phyloP scores from a whole-genome alignment of 768 basidiomycete genomes.

The Lactarius quietus region DNA sequence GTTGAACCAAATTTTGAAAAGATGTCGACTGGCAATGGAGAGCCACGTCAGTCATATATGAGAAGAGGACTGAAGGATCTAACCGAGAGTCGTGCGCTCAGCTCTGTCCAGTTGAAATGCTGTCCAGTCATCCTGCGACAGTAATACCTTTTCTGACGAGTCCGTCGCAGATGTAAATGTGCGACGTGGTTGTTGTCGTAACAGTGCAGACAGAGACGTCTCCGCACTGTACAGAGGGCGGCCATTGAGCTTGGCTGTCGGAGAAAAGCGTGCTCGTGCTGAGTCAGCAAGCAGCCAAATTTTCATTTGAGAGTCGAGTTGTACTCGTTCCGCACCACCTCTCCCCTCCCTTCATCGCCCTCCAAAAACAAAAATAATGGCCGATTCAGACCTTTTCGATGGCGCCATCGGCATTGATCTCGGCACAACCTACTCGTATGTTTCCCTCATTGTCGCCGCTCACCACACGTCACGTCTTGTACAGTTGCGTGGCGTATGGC shows the following conservation, averaged over 20 bases:
- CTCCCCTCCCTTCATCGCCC: constrained; percentile 26
- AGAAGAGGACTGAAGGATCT: constrained; percentile 27
- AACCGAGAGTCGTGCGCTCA: constrained; percentile 54
- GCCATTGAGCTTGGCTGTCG: constrained; percentile 18
- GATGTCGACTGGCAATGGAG: constrained; percentile 32
- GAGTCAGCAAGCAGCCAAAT: constrained; percentile 10
- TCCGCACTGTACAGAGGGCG: constrained; percentile 26
- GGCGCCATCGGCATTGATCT: constrained; percentile 97
- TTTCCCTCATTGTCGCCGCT: constrained; percentile 14
- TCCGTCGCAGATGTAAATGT: constrained; percentile 23
- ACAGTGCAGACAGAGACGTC: constrained; percentile 7
- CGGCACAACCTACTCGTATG: constrained; percentile 95
- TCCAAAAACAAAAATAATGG: constrained; percentile 58
- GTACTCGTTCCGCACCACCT: constrained; percentile 34
- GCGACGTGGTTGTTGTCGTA: not conserved
- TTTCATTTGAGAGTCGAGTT: constrained; percentile 26
- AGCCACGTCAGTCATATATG: constrained; percentile 4
- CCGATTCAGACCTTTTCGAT: constrained; percentile 75
- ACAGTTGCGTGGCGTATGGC: constrained; percentile 97
- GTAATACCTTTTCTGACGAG: constrained; percentile 29
- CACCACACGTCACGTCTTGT: constrained; percentile 28
- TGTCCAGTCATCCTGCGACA: constrained; percentile 61
- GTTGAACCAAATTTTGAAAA: constrained; percentile 76
- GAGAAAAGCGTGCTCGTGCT: constrained; percentile 1
- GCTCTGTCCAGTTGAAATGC: constrained; percentile 57